These are phyloP conservation scores for Ilyonectria mors-panacis DNA, from an alignment of 2,329 filamentous ascomycete genomes.

Conservation along the genomic window DNA sequence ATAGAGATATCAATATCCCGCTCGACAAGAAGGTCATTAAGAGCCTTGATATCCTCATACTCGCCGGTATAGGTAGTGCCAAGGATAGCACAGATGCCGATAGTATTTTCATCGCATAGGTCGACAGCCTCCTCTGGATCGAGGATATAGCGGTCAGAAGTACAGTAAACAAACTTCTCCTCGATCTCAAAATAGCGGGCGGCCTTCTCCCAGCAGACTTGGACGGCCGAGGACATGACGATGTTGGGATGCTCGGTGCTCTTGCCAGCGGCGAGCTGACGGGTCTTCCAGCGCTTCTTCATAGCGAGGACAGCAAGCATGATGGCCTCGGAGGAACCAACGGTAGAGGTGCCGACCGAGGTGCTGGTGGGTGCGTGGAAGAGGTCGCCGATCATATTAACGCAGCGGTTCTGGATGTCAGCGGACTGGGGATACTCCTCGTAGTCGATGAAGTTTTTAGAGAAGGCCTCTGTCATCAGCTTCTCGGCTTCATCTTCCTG, in stretches of 20 bases:
- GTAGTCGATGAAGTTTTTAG: slow-evolving; percentile 96
- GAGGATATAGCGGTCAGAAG: slow-evolving; percentile 72
- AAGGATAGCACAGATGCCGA: slow-evolving; percentile 92
- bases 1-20: slow-evolving; percentile 85
- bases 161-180: slow-evolving; percentile 83
- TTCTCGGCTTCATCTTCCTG: slow-evolving; percentile 95
- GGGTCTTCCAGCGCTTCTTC: slow-evolving; percentile 96
- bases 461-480: slow-evolving; percentile 92
- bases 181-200: slow-evolving; percentile 93
- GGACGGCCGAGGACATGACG: slow-evolving; percentile 95
- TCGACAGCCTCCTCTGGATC: slow-evolving; percentile 74
- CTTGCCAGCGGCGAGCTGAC: slow-evolving; percentile 86
- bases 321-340: slow-evolving; percentile 92
- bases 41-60: slow-evolving; percentile 92
- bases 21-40: slow-evolving; percentile 89
- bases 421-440: slow-evolving; percentile 87
- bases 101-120: slow-evolving; percentile 79
- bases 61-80: slow-evolving; percentile 96
- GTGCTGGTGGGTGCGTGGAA: slow-evolving; percentile 84
- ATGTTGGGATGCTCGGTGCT: slow-evolving; percentile 87
- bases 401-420: slow-evolving; percentile 92
- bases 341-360: slow-evolving; percentile 87
- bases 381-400: slow-evolving; percentile 89
- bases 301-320: slow-evolving; percentile 89
- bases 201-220: slow-evolving; percentile 98